Percentiles rank a stretch among this genome's conserved stretches.
These are phyloP conservation scores for Chrysoporthe deuterocubensis DNA, from an alignment of 2,329 filamentous ascomycete species.

Conservation along the genomic window DNA sequence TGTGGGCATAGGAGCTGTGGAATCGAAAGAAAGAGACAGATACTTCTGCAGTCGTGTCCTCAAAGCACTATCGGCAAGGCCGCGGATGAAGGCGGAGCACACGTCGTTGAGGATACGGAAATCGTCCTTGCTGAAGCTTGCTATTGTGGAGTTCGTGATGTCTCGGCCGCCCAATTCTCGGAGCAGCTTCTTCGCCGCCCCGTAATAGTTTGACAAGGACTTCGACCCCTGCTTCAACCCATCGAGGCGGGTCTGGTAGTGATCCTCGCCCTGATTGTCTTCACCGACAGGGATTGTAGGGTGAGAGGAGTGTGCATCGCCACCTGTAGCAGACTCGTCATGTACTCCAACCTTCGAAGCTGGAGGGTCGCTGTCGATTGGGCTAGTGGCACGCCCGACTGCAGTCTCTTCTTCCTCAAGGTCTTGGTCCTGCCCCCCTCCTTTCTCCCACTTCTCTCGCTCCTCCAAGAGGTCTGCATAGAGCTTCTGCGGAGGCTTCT, in stretches of 20 bases:
- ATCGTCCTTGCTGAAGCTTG: slow-evolving; percentile 49
- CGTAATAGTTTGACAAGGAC: slow-evolving; percentile 52
- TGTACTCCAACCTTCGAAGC: background rate
- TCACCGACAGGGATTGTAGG: background rate
- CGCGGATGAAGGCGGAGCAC: slow-evolving; percentile 57
- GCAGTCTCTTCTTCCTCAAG: slow-evolving; percentile 43
- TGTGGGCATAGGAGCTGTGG: slow-evolving; percentile 31
- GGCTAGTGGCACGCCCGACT: slow-evolving; percentile 35
- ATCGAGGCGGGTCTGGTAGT: slow-evolving; percentile 16
- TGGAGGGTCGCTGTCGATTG: background rate
- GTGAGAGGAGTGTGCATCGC: slow-evolving; percentile 1
- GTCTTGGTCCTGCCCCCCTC: slow-evolving; percentile 46
- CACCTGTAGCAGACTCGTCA: slow-evolving; percentile 27
- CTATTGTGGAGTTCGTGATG: slow-evolving; percentile 50
- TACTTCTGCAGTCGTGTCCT: slow-evolving; percentile 49
- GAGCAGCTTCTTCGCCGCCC: slow-evolving; percentile 53
- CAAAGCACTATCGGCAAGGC: slow-evolving; percentile 53
- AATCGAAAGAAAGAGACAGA: slow-evolving; percentile 50
- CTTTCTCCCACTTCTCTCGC: slow-evolving; percentile 72
- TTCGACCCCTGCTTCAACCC: slow-evolving; percentile 47
- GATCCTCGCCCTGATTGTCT: slow-evolving; percentile 10
- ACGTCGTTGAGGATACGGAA: slow-evolving; percentile 55
- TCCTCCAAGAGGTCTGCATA: slow-evolving; percentile 65
- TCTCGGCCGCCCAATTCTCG: slow-evolving; percentile 55
- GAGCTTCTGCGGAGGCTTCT: slow-evolving; percentile 67